A percentile compares a stretch with the other conserved stretches of the same genome.
These are phyloP conservation scores for Cordyceps fumosorosea DNA, from an alignment of 2,329 filamentous ascomycete species.

Conservation along the genomic window DNA sequence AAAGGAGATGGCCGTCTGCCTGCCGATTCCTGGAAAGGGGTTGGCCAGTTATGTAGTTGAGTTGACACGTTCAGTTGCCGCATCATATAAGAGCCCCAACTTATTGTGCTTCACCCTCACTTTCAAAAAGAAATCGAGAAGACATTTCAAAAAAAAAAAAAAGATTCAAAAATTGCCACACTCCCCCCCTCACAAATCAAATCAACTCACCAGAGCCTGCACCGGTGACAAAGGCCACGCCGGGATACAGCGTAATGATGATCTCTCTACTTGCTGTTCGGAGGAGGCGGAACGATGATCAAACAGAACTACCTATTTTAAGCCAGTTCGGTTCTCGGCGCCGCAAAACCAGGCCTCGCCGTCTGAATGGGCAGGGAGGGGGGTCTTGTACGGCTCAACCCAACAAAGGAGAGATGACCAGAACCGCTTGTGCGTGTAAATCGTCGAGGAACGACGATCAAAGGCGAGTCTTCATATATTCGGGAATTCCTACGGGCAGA, in stretches of 20 bases:
- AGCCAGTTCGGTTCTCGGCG: background rate
- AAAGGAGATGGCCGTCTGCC: conserved; percentile 36
- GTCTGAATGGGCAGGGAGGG: too few relatives aligned
- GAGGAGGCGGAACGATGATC: background rate
- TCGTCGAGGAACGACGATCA: too few relatives aligned
- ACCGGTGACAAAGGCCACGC: conserved; percentile 26
- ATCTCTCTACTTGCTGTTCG: too few relatives aligned
- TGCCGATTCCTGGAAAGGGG: conserved; percentile 32
- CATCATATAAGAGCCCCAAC: too few relatives aligned
- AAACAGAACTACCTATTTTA: background rate
- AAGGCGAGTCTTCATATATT: too few relatives aligned
- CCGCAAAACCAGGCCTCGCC: background rate
- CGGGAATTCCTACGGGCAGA: too few relatives aligned
- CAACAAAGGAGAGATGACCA: too few relatives aligned
- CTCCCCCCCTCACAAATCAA: too few relatives aligned
- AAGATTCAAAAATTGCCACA: background rate
- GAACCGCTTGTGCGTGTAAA: too few relatives aligned
- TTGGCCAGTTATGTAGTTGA: too few relatives aligned
- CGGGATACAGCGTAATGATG: conserved; percentile 22
- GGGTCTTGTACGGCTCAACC: background rate
- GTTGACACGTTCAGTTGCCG: too few relatives aligned
- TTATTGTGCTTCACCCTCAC: background rate
- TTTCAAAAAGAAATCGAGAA: background rate
- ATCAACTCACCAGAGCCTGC: conserved; percentile 24
- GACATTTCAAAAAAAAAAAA: background rate